These are phyloP conservation scores for Micractinium sp. DNA, from an alignment of 139 green algal genomes.

Conservation along the genomic window DNA sequence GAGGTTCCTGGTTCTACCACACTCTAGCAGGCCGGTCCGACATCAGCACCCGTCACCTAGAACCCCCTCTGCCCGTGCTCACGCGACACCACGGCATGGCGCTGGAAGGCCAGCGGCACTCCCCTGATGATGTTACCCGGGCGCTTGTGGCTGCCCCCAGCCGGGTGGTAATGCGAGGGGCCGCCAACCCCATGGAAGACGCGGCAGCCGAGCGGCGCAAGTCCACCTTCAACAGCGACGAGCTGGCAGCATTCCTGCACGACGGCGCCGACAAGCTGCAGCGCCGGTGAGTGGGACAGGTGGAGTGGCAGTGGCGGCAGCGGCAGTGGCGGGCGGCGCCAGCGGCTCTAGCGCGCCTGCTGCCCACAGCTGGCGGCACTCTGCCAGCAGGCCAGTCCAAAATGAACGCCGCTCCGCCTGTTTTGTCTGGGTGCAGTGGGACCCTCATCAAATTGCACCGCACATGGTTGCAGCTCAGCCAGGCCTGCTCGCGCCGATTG, in stretches of 20 bases:
- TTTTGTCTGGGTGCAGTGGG: no score
- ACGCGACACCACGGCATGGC: neutral
- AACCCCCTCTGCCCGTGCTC: neutral
- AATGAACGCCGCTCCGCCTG: neutral
- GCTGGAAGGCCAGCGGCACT: neutral
- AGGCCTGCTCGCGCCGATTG: no score
- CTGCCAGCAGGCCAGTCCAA: no score
- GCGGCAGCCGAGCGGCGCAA: slow-evolving; percentile 62
- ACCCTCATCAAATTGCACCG: no score
- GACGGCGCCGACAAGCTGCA: slow-evolving; percentile 77
- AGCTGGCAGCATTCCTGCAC: slow-evolving; percentile 73
- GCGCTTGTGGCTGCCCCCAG: slow-evolving; percentile 14
- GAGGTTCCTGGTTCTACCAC: no score
- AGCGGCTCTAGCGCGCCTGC: no score
- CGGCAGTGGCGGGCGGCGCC: neutral
- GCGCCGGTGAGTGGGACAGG: slow-evolving; percentile 53
- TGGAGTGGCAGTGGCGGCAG: neutral
- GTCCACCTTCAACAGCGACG: slow-evolving; percentile 70
- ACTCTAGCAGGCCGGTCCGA: no score
- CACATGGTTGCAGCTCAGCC: no score
- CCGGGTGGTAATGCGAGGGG: neutral
- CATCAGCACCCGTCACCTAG: no score
- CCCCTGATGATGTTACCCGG: neutral
- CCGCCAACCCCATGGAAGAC: slow-evolving; percentile 41
- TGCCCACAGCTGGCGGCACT: neutral